Base-by-base conservation (phyloP, 2,329 filamentous ascomycete species). In the Microthyrium microscopicum region DNA sequence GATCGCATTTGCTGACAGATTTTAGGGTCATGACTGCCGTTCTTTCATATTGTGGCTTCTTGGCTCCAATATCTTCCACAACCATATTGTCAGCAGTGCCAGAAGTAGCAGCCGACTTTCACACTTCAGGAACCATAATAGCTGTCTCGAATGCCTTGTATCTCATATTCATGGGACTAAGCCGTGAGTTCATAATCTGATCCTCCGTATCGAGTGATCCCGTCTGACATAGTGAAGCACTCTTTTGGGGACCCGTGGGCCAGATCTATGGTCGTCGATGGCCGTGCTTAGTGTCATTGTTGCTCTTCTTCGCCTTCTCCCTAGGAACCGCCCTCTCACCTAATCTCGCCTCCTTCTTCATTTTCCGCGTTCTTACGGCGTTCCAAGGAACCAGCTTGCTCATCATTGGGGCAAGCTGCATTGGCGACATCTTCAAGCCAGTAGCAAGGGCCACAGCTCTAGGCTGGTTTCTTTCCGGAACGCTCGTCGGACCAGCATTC, bases 81-180 rank as follows among this genome's bases (percentile, higher is more conserved):
- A 74, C 75, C 1, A 70, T 85, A 6, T 54, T 87, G 9, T 66
- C 77, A 1, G 80, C 78, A 2, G 70, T 77, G 1, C 78, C 79
- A 2, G 79, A 87, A 50, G 73, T 87, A 4, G 77, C 77, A 2
- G 50, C 49, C 4, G 72, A 69, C 5, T 82, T 69, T 48, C 41
- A 59, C 25, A 81, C 75, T 0, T 77, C 68, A 0, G 75, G 73
- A 4, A 68, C 67, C 7, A 66, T 83, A 36, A 73, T 85, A 49
- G 80, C 81, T 47, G 53, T 78, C 28, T 75, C 68, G 46, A 87
- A 85, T 54, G 78, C 79, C 0, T 53, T 77, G n/a, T 82, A 81
- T 43, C 66, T 82, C 58, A 52, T 75, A 4, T 73, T 76, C 43
- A 85, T 84, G 77, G 78, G 75, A 0, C 36, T 81, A 4, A 69